Evolutionary conservation across 2,329 filamentous ascomycete species (phyloP), one percentile per base, ranked within the genome.

Genomic region (Cladosporium colombiae): DNA sequence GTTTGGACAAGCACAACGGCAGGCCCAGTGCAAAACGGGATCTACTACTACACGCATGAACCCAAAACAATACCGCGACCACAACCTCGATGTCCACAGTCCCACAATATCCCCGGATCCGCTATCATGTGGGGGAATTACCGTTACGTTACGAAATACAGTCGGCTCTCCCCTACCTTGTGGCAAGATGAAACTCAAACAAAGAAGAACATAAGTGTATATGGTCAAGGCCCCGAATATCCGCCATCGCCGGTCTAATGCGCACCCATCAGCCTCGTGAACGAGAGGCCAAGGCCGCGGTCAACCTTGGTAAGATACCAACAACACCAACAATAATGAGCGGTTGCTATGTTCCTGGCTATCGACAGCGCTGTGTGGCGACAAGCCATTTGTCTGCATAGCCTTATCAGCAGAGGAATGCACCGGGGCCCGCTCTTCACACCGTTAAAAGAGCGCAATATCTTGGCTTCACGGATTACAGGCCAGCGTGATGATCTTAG

Each of bases 331-430:
- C 21, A 40, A 53, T 25, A 31, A 52, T 14, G n/a, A 33, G 21
- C 33, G 55, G 8, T 57, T 29, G 56, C 56, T 40, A 27, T 59
- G 56, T 27, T 40, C 18, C 16, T 35, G 44, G 59, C 31, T 35
- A 56, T 63, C 50, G 27, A 46, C n/a, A 63, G 18, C 14, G 49
- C 31, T 16, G 16, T 31, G 33, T 62, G 50, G 35, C 50, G 33
- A 63, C 61, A 46, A 56, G 33, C 61, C 33, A 55, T 63, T 55
- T 33, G n/a, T 63, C 40, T 55, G 61, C 33, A 25, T 40, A 63
- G 61, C 61, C 61, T 63, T 63, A 63, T 63, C 61, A 63, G 61
- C 37, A 27, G 33, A n/a, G 61, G 50, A 56, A 56, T 56, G 33
- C 61, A 52, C 61, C n/a, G 25, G 61, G 61, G 35, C 61, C 52